phyloP scores from a whole-genome alignment of 2,329 filamentous ascomycete species.

The Plenodomus biglobosus region DNA sequence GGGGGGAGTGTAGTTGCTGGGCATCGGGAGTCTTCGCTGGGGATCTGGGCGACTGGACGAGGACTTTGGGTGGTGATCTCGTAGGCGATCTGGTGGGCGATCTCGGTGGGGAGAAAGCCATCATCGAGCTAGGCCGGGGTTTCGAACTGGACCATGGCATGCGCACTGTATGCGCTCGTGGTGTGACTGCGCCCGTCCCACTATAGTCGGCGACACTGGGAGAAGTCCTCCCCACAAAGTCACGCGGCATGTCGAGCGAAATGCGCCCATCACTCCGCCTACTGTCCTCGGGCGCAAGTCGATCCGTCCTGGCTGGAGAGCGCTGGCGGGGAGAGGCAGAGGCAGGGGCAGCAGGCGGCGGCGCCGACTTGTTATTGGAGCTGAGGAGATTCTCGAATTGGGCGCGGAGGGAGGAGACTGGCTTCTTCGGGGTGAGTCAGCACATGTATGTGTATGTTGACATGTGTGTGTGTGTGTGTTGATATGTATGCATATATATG shows the following conservation, averaged over 20 bases:
- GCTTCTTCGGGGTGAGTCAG: constrained; percentile 58
- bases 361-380: constrained; percentile 29
- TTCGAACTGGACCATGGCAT: constrained; percentile 41
- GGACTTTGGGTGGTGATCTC: constrained; percentile 65
- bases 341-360: constrained; percentile 1
- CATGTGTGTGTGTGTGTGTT: too few relatives aligned
- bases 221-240: constrained; percentile 23
- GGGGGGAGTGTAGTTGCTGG: constrained; percentile 36
- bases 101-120: constrained; percentile 50
- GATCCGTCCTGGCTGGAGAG: constrained; percentile 38
- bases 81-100: constrained; percentile 43
- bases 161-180: constrained; percentile 41
- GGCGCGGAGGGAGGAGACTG: constrained; percentile 77
- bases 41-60: constrained; percentile 69
- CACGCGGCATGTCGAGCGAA: constrained; percentile 47
- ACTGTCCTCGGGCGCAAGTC: constrained; percentile 33
- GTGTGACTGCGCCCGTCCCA: constrained; percentile 33
- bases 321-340: constrained; percentile 25
- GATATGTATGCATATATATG: too few relatives aligned
- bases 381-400: constrained; percentile 77
- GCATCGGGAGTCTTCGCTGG: constrained; percentile 54
- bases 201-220: constrained; percentile 43
- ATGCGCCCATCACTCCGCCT: constrained; percentile 40
- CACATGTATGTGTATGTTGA: constrained; percentile 1
- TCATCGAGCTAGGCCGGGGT: constrained; percentile 53